Conservation (phyloP, 2,329 filamentous ascomycete species). For the Curvularia hawaiiensis region DNA sequence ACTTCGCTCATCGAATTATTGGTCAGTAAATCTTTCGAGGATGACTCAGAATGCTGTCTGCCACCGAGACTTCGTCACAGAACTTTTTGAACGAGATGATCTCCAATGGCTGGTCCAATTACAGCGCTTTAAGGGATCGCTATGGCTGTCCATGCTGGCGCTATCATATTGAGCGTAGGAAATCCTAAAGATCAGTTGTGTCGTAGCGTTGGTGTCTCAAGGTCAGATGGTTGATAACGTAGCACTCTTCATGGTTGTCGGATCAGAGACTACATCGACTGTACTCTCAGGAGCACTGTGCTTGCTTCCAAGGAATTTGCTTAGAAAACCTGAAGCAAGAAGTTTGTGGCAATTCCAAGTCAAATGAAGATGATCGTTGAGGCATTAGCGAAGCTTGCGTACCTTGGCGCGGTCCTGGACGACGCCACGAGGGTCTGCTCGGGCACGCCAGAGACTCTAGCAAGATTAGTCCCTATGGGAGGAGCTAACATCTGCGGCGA, state of each 20-base stretch:
- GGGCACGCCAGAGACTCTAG: constrained; percentile 7
- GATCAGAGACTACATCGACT: constrained; percentile 10
- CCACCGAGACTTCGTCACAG: not conserved
- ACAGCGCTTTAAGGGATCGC: not conserved
- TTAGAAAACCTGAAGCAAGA: constrained; percentile 3
- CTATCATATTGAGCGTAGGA: not conserved
- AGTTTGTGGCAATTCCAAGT: constrained; percentile 4
- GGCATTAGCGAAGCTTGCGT: constrained; percentile 5
- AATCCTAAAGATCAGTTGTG: not conserved
- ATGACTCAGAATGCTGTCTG: not conserved
- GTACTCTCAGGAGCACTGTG: constrained; percentile 4
- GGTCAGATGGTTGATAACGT: constrained; percentile 5
- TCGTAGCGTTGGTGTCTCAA: not conserved
- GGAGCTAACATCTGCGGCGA: constrained; percentile 9
- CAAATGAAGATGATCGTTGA: constrained; percentile 11
- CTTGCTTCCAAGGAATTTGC: not conserved
- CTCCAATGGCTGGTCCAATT: not conserved
- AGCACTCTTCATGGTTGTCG: constrained; percentile 10
- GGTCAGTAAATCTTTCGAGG: not conserved
- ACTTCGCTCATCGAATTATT: not conserved
- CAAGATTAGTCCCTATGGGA: constrained; percentile 6
- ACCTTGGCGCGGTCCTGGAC: constrained; percentile 9
- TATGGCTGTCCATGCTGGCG: not conserved
- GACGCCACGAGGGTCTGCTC: constrained; percentile 9
- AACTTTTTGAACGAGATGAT: not conserved